A percentile compares a stretch with the other conserved stretches of the same genome.
Conservation (phyloP, 2,329 filamentous ascomycete genomes). For the Fusarium sp. region DNA sequence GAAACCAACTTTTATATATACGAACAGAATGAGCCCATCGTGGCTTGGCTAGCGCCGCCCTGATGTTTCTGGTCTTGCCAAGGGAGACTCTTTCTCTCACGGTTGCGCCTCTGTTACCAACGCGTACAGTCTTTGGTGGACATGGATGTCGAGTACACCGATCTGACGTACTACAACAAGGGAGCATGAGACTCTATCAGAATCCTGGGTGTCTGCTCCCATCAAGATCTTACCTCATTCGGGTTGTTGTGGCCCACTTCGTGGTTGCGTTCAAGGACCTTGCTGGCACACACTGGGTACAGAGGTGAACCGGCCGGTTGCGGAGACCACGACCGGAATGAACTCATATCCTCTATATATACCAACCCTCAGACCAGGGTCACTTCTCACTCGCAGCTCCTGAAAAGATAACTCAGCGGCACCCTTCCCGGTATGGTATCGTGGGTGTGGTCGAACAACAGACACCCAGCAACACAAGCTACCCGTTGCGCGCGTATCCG, state of each 20-base stretch:
- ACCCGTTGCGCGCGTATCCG: background rate
- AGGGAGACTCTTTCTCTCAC: background rate
- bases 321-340: background rate
- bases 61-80: background rate
- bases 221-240: background rate
- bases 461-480: background rate
- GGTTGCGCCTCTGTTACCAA: background rate
- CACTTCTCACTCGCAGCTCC: too few species aligned
- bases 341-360: background rate
- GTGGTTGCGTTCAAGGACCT: background rate
- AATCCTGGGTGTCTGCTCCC: background rate
- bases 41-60: background rate
- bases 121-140: background rate
- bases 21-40: background rate
- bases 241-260: background rate
- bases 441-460: background rate
- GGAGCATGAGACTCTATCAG: accelerated
- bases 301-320: background rate
- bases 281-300: background rate
- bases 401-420: too few species aligned
- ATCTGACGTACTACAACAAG: background rate
- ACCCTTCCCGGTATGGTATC: background rate
- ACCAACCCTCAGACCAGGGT: background rate
- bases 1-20: background rate
- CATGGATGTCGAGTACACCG: background rate